Base-by-base conservation (phyloP, 208 protist genomes). In the Crithidia acanthocephali region DNA sequence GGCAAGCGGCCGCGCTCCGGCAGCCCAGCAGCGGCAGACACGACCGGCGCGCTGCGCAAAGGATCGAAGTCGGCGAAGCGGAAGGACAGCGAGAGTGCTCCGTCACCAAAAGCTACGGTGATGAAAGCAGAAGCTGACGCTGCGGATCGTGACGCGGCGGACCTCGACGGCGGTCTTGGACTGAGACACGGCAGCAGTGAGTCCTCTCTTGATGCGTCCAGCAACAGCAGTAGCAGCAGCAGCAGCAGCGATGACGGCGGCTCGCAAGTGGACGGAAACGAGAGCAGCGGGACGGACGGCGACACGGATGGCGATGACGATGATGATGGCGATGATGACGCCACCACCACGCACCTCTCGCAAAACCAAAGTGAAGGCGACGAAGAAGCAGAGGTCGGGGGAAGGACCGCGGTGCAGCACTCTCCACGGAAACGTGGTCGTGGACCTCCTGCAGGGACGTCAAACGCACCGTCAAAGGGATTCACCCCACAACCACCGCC, bases 161-260 rank as follows among this genome's bases (percentile, higher is more conserved):
- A 44, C 27, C 47, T 45, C 2, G 47, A 40, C 4, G 30, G 1
- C 11, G 32, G 1, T 22, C 27, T 13, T 22, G 42, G 23, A 5
- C 59, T 64, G 0, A 27, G 11, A 11, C 18, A 56, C 8, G 32
- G 61, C 45, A 56, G 61, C 61, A 66, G 32, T n/a, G 61, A 66
- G 16, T 40, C 28, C 61, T 66, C 61, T 8, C 18, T 56, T n/a
- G n/a, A n/a, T 6, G 10, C 16, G 11, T 64, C 7, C 16, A 64
- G 44, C 37, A 44, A 18, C 22, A 33, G 20, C 42, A 64, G 59
- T 44, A 58, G 30, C 30, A 40, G 30, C 52, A 58, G 52, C 30
- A 58, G 28, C 37, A 30, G 22, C 37, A 25, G n/a, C 22, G 25
- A 33, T 37, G 62, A 32, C 15, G 47, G 47, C 3, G 62, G 33